phyloP scores from a whole-genome alignment of 176 grass and related monocot species.

The Carex cristatella region DNA sequence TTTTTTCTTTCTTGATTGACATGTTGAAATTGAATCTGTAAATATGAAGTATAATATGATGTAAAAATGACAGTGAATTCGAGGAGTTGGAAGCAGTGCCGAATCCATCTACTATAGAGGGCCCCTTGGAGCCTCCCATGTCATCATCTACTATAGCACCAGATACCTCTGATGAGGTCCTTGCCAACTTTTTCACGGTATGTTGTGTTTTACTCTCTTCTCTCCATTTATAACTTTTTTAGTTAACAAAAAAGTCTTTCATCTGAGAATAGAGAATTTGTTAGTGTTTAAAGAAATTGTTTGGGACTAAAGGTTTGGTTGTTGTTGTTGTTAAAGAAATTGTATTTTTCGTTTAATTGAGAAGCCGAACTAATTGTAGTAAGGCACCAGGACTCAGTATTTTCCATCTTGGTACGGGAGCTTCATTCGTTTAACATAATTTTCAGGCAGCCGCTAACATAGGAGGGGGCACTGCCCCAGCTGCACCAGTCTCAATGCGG shows the following conservation, averaged over 20 bases:
- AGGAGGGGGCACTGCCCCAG: conserved; percentile 28
- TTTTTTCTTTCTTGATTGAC: not conserved
- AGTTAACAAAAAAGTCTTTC: not conserved
- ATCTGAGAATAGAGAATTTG: not conserved
- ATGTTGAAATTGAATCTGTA: not conserved
- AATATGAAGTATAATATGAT: not conserved
- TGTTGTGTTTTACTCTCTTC: conserved; percentile 11
- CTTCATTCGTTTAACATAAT: conserved; percentile 21
- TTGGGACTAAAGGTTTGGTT: too few species aligned
- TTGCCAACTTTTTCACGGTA: conserved; percentile 56
- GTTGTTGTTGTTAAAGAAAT: not conserved
- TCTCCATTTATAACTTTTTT: conserved; percentile 4
- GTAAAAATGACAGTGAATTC: conserved; percentile 47
- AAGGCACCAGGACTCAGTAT: not conserved
- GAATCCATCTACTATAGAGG: conserved; percentile 63
- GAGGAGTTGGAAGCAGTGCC: conserved; percentile 77
- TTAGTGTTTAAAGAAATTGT: not conserved
- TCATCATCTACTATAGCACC: conserved; percentile 30
- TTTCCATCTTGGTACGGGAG: not conserved
- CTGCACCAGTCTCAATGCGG: conserved; percentile 31
- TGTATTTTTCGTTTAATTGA: not conserved
- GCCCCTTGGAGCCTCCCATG: conserved; percentile 48
- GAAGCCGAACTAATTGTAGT: not conserved
- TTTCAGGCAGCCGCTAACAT: conserved; percentile 43
- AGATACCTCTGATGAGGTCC: conserved; percentile 48